Percentiles rank a stretch among this genome's conserved stretches.
Evolutionary conservation across 306 rosid species (phyloP).

Genomic region (Parietaria judaica): DNA sequence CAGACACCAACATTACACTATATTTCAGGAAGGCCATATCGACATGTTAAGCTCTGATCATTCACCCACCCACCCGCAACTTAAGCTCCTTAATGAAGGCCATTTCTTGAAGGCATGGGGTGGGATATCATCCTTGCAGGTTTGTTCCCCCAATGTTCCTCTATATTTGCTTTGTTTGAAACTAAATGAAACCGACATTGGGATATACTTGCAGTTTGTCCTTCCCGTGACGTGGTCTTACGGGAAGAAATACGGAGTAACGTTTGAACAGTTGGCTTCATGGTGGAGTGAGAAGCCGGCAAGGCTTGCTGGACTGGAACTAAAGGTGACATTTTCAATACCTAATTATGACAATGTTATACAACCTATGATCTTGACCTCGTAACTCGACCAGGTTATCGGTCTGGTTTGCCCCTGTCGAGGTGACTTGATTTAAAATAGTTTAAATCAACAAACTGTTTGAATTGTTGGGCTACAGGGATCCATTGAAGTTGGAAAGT

Average conservation of each 20-base stretch:
- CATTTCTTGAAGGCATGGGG: slow-evolving; percentile 95
- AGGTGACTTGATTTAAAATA: too few species aligned
- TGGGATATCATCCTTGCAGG: slow-evolving; percentile 90
- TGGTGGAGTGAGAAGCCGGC: slow-evolving; percentile 98
- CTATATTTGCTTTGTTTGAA: too few species aligned
- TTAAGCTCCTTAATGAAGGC: slow-evolving; percentile 74
- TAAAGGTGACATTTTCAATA: slow-evolving; percentile 40
- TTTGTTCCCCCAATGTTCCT: slow-evolving; percentile 7
- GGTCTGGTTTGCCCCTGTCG: too few species aligned
- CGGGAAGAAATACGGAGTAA: slow-evolving; percentile 65
- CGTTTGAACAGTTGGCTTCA: slow-evolving; percentile 63
- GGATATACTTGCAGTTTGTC: slow-evolving; percentile 44
- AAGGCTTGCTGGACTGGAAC: slow-evolving; percentile 55
- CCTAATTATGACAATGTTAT: background rate
- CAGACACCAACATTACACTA: too few species aligned
- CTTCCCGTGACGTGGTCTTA: slow-evolving; percentile 85
- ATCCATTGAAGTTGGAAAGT: slow-evolving; percentile 58
- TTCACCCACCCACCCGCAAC: slow-evolving; percentile 81
- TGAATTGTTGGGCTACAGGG: slow-evolving; percentile 43
- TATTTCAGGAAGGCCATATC: slow-evolving; percentile 65
- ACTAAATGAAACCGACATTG: background rate
- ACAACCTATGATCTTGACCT: too few species aligned
- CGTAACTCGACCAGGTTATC: too few species aligned
- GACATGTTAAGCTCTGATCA: slow-evolving; percentile 86
- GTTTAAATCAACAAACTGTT: background rate